A percentile compares a stretch with the other conserved stretches of the same genome.
phyloP scores from a whole-genome alignment of 768 basidiomycete genomes.

The Floccularia luteovirens region DNA sequence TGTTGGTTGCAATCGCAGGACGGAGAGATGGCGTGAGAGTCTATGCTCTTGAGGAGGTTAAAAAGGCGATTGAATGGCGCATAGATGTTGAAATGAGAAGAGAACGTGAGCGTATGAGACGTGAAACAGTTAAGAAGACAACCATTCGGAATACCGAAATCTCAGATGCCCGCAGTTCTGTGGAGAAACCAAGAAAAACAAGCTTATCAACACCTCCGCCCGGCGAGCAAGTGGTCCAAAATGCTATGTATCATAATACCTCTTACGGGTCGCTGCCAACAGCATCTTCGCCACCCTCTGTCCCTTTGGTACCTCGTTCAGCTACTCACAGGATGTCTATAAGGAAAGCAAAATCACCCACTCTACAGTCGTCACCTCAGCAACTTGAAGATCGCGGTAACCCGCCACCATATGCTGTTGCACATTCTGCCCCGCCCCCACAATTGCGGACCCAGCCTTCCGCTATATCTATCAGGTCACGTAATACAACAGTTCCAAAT shows the following conservation, averaged over 20 bases:
- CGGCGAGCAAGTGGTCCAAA: constrained; percentile 19
- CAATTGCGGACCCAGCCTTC: constrained; percentile 32
- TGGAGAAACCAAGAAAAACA: constrained; percentile 40
- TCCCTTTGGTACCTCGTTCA: constrained; percentile 33
- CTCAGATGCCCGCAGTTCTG: constrained; percentile 26
- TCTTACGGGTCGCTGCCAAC: constrained; percentile 25
- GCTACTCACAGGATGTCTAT: constrained; percentile 26
- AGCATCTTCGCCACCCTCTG: constrained; percentile 21
- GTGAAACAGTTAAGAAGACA: constrained; percentile 57
- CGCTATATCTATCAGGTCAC: constrained; percentile 35
- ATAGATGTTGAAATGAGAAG: constrained; percentile 73
- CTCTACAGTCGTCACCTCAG: constrained; percentile 17
- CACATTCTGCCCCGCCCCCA: constrained; percentile 21
- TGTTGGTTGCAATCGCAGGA: constrained; percentile 86
- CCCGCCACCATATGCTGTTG: constrained; percentile 65
- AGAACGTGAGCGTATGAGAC: constrained; percentile 64
- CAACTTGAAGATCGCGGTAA: constrained; percentile 33
- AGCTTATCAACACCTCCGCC: constrained; percentile 44
- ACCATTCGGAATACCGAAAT: constrained; percentile 25
- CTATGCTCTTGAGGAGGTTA: constrained; percentile 82
- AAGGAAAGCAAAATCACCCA: constrained; percentile 23
- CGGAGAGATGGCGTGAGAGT: constrained; percentile 82
- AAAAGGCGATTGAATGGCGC: constrained; percentile 82
- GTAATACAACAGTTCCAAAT: constrained; percentile 49
- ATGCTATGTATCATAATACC: constrained; percentile 28